These are phyloP conservation scores for Metschnikowia proteae DNA, from an alignment of 805 yeast genomes.

Conservation along the genomic window DNA sequence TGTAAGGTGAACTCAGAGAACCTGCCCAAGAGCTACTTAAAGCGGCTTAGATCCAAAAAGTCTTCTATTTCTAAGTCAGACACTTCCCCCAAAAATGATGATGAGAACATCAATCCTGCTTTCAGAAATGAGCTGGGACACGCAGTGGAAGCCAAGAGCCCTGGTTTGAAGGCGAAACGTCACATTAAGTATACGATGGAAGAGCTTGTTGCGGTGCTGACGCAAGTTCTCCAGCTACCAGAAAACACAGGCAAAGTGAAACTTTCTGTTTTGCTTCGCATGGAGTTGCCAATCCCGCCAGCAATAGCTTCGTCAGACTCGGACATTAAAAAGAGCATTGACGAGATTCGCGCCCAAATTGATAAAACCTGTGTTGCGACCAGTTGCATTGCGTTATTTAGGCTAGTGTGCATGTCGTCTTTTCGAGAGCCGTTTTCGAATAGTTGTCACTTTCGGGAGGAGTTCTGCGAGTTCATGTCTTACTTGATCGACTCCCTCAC, in stretches of 20 bases:
- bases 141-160: neutral
- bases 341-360: constrained; percentile 1
- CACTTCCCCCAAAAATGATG: neutral
- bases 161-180: neutral
- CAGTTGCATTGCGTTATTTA: constrained; percentile 12
- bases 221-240: neutral
- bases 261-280: constrained; percentile 9
- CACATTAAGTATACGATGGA: constrained; percentile 3
- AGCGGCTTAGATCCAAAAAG: neutral
- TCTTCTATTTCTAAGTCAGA: neutral
- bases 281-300: constrained; percentile 2
- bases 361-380: constrained; percentile 3
- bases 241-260: constrained; percentile 5
- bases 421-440: constrained; percentile 8
- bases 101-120: neutral
- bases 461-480: constrained; percentile 11
- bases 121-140: neutral
- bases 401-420: constrained; percentile 9
- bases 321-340: constrained; percentile 7
- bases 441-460: constrained; percentile 10
- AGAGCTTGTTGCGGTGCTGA: constrained; percentile 4
- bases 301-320: neutral
- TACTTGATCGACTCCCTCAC: constrained; percentile 8
- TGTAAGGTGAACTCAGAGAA: neutral
- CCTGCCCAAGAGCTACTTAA: constrained; percentile 1